Evolutionary conservation across 1,284 basidiomycete genomes (phyloP), one percentile per base, ranked within the genome.

Genomic region (Cryptococcus sp.): DNA sequence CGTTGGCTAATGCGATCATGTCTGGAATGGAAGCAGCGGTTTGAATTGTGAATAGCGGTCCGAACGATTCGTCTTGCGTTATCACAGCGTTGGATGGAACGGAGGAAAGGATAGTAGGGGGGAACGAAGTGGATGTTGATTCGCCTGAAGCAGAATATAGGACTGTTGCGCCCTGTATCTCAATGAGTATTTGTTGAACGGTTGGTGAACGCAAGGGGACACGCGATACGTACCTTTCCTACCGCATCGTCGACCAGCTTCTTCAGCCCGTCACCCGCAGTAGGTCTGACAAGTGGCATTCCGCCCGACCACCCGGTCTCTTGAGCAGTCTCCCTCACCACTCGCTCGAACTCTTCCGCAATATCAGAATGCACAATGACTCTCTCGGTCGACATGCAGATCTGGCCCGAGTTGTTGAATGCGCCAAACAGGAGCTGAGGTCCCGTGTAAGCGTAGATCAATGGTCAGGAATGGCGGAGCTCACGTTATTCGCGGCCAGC

Each of bases 311-410:
- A 60, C 1, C 43, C n/a, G 13, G 41, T 30, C 27, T 60, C 43
- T 19, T 51, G 27, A 19, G 58, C 58, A 10, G 47, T 50, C 47
- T 43, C 13, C 11, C 30, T 51, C 40, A 68, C 30, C 6, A 62
- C 62, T 19, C 55, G 23, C 38, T 69, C 62, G 40, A 52, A 82
- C 75, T 59, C 76, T 75, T 56, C 84, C 62, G 23, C 67, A 50
- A 57, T 64, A 13, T 62, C 56, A 19, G 60, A 64, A 42, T 74
- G 84, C 8, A 86, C 85, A 50, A 88, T 82, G 35, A 88, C 81
- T 27, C 86, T 84, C 67, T 87, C 86, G 1, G 85, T 84, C 1
- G 85, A 85, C 85, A 88, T 88, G 78, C 87, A 88, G 51, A 88
- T 81, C 78, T 88, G 81, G 2, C 87, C 87, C 3, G 84, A 85